Percentiles rank a stretch among this genome's conserved stretches.
Evolutionary conservation across 257 asterid species (phyloP).

Genomic region (Solanum acaule): DNA sequence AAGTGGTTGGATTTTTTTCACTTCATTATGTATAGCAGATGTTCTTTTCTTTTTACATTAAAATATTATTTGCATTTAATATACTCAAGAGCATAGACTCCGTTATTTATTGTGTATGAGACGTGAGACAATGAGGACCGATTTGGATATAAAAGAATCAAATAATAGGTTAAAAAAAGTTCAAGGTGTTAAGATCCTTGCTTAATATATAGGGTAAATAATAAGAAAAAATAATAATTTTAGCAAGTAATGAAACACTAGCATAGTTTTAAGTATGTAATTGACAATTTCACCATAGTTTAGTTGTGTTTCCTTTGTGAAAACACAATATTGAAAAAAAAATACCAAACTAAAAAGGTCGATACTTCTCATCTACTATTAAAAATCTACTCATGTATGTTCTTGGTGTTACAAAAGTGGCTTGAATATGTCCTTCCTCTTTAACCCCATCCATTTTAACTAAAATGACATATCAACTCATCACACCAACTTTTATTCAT

Average conservation of each 20-base stretch:
- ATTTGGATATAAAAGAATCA: background rate
- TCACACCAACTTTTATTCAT: background rate
- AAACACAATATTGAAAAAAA: background rate
- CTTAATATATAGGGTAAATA: background rate
- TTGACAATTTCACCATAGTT: no score
- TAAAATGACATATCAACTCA: background rate
- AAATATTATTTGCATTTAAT: background rate
- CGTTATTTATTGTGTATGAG: background rate
- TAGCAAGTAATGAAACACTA: no score
- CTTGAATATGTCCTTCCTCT: background rate
- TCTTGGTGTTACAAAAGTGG: background rate
- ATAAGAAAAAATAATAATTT: no score
- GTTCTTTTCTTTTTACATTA: background rate
- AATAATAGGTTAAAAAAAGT: no score
- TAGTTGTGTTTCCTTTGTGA: background rate
- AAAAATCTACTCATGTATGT: no score
- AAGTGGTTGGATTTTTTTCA: background rate
- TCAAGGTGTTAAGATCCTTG: background rate
- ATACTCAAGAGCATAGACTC: background rate
- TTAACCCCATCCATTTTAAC: background rate
- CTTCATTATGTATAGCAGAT: background rate
- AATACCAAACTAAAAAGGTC: background rate
- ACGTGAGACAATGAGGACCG: no score
- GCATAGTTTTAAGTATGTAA: background rate
- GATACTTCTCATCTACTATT: background rate